Evolutionary conservation across 257 asterid species (phyloP).

Genomic region (Perilla frutescens): DNA sequence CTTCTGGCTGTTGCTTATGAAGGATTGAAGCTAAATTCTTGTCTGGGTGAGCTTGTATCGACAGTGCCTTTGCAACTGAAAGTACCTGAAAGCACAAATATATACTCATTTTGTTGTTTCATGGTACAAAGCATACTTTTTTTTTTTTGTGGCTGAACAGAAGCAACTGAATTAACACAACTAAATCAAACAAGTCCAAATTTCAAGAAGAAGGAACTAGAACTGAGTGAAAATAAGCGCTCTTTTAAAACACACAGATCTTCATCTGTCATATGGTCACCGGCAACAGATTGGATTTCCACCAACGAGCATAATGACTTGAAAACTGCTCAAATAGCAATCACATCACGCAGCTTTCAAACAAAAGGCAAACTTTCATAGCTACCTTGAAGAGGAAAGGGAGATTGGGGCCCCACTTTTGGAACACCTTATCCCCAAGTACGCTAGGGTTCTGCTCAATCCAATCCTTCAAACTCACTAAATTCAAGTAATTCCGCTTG

Average conservation of each 20-base stretch:
- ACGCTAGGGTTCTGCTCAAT: slow-evolving; percentile 69
- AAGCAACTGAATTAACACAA: background rate
- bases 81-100: slow-evolving; percentile 59
- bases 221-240: background rate
- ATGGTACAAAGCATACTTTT: background rate
- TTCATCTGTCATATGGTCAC: background rate
- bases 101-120: background rate
- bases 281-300: background rate
- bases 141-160: background rate
- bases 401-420: slow-evolving; percentile 78
- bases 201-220: slow-evolving; percentile 9
- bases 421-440: slow-evolving; percentile 73
- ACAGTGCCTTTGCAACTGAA: slow-evolving; percentile 85
- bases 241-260: slow-evolving; percentile 1
- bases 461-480: slow-evolving; percentile 76
- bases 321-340: background rate
- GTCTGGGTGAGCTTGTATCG: slow-evolving; percentile 98
- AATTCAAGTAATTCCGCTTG: slow-evolving; percentile 24
- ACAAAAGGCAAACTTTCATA: background rate
- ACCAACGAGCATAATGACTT: background rate
- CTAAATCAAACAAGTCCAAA: background rate
- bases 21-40: slow-evolving; percentile 71
- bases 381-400: slow-evolving; percentile 92
- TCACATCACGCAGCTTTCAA: background rate
- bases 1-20: slow-evolving; percentile 70